Conservation (phyloP, 2,329 filamentous ascomycete species). For the Fusarium proliferatum region DNA sequence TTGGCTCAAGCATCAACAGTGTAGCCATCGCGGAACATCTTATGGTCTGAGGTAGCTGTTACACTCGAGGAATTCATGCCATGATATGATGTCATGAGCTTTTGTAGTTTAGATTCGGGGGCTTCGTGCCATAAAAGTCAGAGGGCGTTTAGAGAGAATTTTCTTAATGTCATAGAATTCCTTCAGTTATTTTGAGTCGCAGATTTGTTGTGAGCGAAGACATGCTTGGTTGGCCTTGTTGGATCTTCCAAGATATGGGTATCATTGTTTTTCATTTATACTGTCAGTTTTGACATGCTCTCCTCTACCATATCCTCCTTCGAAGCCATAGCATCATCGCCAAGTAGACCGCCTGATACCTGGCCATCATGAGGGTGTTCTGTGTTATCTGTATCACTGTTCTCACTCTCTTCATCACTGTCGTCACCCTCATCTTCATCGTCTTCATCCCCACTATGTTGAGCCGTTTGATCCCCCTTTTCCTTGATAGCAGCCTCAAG, state of each 20-base stretch:
- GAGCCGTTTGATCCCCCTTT: slow-evolving; percentile 66
- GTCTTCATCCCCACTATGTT: slow-evolving; percentile 49
- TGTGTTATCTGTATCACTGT: slow-evolving; percentile 42
- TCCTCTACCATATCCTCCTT: slow-evolving; percentile 39
- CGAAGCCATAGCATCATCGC: slow-evolving; percentile 30
- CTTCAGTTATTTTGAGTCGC: neutral
- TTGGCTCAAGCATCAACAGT: slow-evolving; percentile 37
- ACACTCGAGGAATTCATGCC: slow-evolving; percentile 47
- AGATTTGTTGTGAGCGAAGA: neutral
- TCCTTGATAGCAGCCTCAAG: slow-evolving; percentile 90
- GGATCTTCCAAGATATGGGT: slow-evolving; percentile 16
- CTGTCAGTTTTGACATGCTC: slow-evolving; percentile 46
- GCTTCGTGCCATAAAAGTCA: slow-evolving; percentile 39
- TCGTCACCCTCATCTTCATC: slow-evolving; percentile 49
- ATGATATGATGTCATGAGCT: slow-evolving; percentile 49
- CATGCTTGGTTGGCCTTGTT: neutral
- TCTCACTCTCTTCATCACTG: slow-evolving; percentile 43
- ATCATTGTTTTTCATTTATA: slow-evolving; percentile 41
- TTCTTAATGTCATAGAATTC: slow-evolving; percentile 39
- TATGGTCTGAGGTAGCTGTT: slow-evolving; percentile 52
- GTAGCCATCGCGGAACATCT: slow-evolving; percentile 50
- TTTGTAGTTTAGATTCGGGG: slow-evolving; percentile 56
- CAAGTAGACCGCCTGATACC: slow-evolving; percentile 34
- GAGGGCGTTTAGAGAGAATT: slow-evolving; percentile 40
- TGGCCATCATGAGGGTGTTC: slow-evolving; percentile 36